A percentile compares a stretch with the other conserved stretches of the same genome.
phyloP scores from a whole-genome alignment of 1,139 yeast species.

The Suhomyces anneliseae region DNA sequence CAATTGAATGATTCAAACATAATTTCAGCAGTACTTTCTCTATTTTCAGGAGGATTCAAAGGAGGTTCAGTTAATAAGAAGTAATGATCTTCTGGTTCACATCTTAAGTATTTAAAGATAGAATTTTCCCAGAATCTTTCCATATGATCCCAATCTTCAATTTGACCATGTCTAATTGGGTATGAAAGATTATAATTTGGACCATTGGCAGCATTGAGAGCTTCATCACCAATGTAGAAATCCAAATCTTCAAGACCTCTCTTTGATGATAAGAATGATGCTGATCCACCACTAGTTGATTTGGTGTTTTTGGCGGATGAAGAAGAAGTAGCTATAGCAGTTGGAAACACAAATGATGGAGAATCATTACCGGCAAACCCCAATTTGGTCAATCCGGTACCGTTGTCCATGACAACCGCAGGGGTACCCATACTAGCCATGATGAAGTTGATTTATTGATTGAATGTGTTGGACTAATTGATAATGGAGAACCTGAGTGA shows the following conservation, averaged over 20 bases:
- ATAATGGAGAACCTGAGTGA: not conserved
- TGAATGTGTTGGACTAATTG: not conserved
- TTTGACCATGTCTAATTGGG: slow-evolving; percentile 96
- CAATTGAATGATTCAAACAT: slow-evolving; percentile 98
- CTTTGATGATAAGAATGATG: slow-evolving; percentile 56
- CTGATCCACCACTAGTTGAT: slow-evolving; percentile 24
- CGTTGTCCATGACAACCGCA: slow-evolving; percentile 97
- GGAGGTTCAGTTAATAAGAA: slow-evolving; percentile 97
- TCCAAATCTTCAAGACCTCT: slow-evolving; percentile 95
- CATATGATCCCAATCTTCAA: slow-evolving; percentile 99
- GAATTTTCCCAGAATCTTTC: slow-evolving; percentile 98
- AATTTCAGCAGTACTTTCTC: slow-evolving; percentile 97
- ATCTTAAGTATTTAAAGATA: slow-evolving; percentile 89
- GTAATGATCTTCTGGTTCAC: slow-evolving; percentile 98
- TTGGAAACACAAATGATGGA: slow-evolving; percentile 96
- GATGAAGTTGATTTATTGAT: slow-evolving; percentile 6
- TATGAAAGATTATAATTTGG: slow-evolving; percentile 85
- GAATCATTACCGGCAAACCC: slow-evolving; percentile 99
- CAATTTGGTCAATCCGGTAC: slow-evolving; percentile 95
- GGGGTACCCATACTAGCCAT: slow-evolving; percentile 76
- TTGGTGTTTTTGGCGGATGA: slow-evolving; percentile 42
- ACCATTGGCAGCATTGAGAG: slow-evolving; percentile 83
- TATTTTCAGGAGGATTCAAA: slow-evolving; percentile 95
- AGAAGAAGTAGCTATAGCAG: slow-evolving; percentile 86
- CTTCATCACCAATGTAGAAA: slow-evolving; percentile 95